phyloP scores from a whole-genome alignment of 1,284 basidiomycete species.

The Agroathelia rolfsii region DNA sequence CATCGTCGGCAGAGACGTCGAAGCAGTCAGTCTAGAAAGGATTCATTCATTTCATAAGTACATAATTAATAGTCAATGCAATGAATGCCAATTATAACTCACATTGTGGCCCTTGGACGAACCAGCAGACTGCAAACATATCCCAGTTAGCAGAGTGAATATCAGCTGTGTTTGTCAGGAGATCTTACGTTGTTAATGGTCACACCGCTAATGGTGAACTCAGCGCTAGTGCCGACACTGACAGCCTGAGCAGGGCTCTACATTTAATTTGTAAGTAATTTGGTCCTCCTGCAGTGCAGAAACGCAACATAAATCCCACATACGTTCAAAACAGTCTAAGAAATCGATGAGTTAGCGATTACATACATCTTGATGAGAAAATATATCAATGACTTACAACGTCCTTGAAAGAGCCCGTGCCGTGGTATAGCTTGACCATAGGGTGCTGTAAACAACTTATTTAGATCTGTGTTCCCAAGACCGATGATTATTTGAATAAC shows the following conservation, averaged over 20 bases:
- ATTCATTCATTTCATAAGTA: conserved; percentile 12
- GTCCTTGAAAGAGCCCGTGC: conserved; percentile 5
- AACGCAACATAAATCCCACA: neutral
- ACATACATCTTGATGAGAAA: too few species aligned
- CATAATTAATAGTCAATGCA: neutral
- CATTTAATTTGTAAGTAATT: neutral
- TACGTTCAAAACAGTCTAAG: conserved; percentile 7
- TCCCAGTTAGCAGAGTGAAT: conserved; percentile 9
- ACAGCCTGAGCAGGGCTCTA: conserved; percentile 6
- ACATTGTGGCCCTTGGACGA: conserved; percentile 13
- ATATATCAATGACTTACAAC: neutral
- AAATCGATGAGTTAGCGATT: too few species aligned
- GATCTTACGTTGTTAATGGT: conserved; percentile 14
- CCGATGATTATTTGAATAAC: too few species aligned
- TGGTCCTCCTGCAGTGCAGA: neutral
- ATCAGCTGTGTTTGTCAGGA: too few species aligned
- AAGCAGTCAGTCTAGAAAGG: conserved; percentile 39
- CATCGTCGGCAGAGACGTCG: conserved; percentile 31
- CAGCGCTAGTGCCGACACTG: conserved; percentile 12
- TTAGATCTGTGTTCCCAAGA: too few species aligned
- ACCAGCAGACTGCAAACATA: conserved; percentile 7
- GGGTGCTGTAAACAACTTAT: too few species aligned
- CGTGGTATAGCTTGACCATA: conserved; percentile 13
- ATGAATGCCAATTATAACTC: neutral
- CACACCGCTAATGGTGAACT: conserved; percentile 11